Evolutionary conservation across 768 basidiomycete species (phyloP).

Genomic region (Trametes sanguinea): DNA sequence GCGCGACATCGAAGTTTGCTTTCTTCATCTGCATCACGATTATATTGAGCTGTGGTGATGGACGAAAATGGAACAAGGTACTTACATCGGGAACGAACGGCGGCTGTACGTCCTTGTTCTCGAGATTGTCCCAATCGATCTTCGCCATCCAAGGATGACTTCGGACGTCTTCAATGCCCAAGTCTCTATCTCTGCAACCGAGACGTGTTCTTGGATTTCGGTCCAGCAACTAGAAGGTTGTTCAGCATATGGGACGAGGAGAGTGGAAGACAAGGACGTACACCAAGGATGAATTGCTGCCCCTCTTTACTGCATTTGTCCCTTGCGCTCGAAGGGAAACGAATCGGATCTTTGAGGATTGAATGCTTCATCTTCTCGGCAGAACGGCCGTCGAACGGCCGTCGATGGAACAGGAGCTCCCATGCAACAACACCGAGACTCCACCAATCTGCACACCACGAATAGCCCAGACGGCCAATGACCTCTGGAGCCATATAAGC

Average conservation of each 20-base stretch:
- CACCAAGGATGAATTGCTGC: slow-evolving; percentile 64
- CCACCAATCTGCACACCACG: slow-evolving; percentile 95
- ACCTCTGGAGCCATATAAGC: slow-evolving; percentile 99
- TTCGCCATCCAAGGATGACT: slow-evolving; percentile 81
- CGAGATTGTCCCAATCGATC: slow-evolving; percentile 80
- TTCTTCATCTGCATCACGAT: slow-evolving; percentile 69
- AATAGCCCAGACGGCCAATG: slow-evolving; percentile 88
- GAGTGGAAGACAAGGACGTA: slow-evolving; percentile 40
- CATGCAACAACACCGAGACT: slow-evolving; percentile 88
- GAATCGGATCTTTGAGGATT: slow-evolving; percentile 78
- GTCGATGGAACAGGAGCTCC: slow-evolving; percentile 80
- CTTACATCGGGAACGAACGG: slow-evolving; percentile 93
- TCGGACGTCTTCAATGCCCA: slow-evolving; percentile 78
- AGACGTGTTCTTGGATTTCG: slow-evolving; percentile 76
- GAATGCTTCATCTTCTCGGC: slow-evolving; percentile 86
- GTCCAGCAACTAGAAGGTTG: slow-evolving; percentile 68
- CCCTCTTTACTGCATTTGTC: slow-evolving; percentile 67
- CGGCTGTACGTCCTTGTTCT: slow-evolving; percentile 68
- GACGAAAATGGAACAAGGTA: slow-evolving; percentile 26
- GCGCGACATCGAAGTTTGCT: slow-evolving; percentile 97
- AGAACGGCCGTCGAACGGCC: slow-evolving; percentile 90
- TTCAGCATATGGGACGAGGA: neutral
- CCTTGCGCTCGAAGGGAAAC: slow-evolving; percentile 70
- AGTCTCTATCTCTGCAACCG: slow-evolving; percentile 71
- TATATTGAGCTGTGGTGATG: neutral